Evolutionary conservation across 2,329 filamentous ascomycete species (phyloP).

Genomic region (Orbilia javanica): DNA sequence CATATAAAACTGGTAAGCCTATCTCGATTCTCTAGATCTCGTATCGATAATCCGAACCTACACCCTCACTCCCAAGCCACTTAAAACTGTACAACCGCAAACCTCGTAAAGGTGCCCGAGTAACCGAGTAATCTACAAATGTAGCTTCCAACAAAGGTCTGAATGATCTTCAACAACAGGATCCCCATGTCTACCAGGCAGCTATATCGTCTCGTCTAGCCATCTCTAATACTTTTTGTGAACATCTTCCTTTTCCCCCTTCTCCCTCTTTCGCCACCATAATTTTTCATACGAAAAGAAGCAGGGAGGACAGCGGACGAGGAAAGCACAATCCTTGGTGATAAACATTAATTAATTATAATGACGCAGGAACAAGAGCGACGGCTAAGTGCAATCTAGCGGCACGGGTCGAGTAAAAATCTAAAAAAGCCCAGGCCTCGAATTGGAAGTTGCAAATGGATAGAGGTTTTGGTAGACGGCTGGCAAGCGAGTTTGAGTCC

Average conservation of each 20-base stretch:
- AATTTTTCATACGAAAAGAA: not conserved
- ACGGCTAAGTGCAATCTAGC: not conserved
- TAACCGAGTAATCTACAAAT: not conserved
- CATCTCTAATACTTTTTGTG: no score
- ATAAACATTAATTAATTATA: not conserved
- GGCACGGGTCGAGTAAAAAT: not conserved
- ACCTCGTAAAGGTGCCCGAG: not conserved
- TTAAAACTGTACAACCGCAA: not conserved
- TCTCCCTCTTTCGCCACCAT: slow-evolving; percentile 26
- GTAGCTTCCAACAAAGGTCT: slow-evolving; percentile 45
- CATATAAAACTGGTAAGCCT: not conserved
- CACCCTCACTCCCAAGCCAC: not conserved
- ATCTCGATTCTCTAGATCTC: not conserved
- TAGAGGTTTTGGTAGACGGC: slow-evolving; percentile 16
- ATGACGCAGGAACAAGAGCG: slow-evolving; percentile 55
- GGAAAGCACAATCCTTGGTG: not conserved
- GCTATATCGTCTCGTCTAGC: slow-evolving; percentile 9
- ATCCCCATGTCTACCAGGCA: slow-evolving; percentile 34
- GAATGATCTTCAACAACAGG: not conserved
- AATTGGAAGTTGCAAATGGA: slow-evolving; percentile 13
- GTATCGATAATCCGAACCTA: not conserved
- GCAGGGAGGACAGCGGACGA: not conserved
- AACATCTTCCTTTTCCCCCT: not conserved
- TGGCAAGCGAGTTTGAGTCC: not conserved
- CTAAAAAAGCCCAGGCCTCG: slow-evolving; percentile 11